Percentiles rank a stretch among this genome's conserved stretches.
Conservation (phyloP, 495 filamentous ascomycete species). For the Penicillium odoratum region DNA sequence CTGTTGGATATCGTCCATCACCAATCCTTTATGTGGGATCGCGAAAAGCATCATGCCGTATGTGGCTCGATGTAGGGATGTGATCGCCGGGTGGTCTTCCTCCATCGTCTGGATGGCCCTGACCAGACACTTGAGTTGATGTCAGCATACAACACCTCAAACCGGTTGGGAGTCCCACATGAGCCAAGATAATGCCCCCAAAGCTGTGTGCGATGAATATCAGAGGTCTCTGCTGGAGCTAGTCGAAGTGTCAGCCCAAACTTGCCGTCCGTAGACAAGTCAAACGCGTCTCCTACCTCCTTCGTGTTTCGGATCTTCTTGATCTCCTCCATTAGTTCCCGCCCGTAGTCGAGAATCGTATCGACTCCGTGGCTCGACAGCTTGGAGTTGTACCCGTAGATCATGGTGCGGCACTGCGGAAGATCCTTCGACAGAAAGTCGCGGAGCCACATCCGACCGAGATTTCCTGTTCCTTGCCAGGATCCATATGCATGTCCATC, state of each 20-base stretch:
- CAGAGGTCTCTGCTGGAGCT: slow-evolving; percentile 22
- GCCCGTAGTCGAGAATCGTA: slow-evolving; percentile 25
- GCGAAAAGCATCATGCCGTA: slow-evolving; percentile 37
- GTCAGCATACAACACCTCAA: no score
- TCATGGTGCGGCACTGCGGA: slow-evolving; percentile 29
- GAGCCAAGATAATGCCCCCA: slow-evolving; percentile 32
- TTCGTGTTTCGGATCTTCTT: slow-evolving; percentile 19
- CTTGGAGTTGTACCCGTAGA: slow-evolving; percentile 40
- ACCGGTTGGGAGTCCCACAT: slow-evolving; percentile 18
- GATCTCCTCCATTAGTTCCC: slow-evolving; percentile 25
- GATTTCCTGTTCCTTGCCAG: slow-evolving; percentile 31
- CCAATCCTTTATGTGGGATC: slow-evolving; percentile 33
- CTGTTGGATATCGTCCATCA: slow-evolving; percentile 31
- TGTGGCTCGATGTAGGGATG: slow-evolving; percentile 31
- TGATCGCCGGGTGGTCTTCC: slow-evolving; percentile 21
- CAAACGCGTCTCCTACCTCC: slow-evolving; percentile 9
- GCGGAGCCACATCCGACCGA: slow-evolving; percentile 37
- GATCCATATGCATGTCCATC: slow-evolving; percentile 29
- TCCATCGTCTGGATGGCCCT: slow-evolving; percentile 27
- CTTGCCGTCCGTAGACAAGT: neutral
- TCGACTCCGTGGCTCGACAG: slow-evolving; percentile 21
- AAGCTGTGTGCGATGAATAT: slow-evolving; percentile 36
- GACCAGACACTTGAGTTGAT: slow-evolving; percentile 27
- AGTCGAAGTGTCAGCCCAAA: slow-evolving; percentile 5
- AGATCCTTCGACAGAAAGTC: slow-evolving; percentile 38